Evolutionary conservation across 176 grass and related monocot genomes (phyloP), one percentile per base, ranked within the genome.

Genomic region (Hyparrhenia diplandra): DNA sequence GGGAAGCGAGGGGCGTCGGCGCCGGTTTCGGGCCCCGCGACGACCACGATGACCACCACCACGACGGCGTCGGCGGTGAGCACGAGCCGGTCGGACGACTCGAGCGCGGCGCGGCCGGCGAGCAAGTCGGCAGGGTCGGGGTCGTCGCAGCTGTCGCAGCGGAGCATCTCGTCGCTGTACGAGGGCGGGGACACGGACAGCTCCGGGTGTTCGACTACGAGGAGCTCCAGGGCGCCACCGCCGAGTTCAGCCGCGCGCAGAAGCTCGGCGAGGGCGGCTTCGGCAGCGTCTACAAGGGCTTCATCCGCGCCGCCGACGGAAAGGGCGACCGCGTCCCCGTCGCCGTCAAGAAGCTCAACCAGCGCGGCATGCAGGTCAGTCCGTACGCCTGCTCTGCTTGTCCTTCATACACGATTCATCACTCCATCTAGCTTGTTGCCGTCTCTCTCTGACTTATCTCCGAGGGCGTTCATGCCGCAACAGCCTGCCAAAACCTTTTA

Each of bases 241-340:
- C 74, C 80, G 85, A 87, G 29, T 97, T 97, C 87, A 58, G n/a
- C 74, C 87, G 90, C 75, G 77, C 83, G 51, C 85, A 88, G 73
- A 97, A 94, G 83, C 89, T 97, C 72, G 94, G 94, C 30, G 94
- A 97, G 85, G 94, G 94, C 27, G 94, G 94, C 2, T 97, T 97
- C 78, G 94, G 94, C 9, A 88, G 90, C 52, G 94, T 97, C 74
- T 92, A 81, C 82, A 97, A 97, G 74, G 94, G 92, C 16, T 91
- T 69, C 82, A 46, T 97, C 64, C 84, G 84, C 30, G 80, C 76
- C 4, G 46, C 80, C 43, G 76, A 94, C 69, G 87, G 80, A 67
- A 81, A 87, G 69, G 87, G 76, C 13, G 89, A 74, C 73, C 86
- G 87, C 79, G 32, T 92, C 84, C 63, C 85, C 36, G 90, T 97